A percentile compares a stretch with the other conserved stretches of the same genome.
phyloP scores from a whole-genome alignment of 352 stramenopile genomes.

The Phytophthora agathidicida region DNA sequence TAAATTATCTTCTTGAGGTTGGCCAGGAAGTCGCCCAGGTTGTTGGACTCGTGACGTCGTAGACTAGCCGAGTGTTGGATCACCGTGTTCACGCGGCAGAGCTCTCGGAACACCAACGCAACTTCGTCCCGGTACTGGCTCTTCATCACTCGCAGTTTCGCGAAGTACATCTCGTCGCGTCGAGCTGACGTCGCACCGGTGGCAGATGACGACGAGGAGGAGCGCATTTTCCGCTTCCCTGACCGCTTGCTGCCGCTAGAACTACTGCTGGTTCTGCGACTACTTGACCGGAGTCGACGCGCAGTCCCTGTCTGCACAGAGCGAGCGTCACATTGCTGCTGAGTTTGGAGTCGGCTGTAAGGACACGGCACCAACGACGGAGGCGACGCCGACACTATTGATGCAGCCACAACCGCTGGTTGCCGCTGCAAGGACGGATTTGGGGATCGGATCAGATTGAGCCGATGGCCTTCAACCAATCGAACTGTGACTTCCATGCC shows the following conservation, averaged over 20 bases:
- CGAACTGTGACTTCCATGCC: conserved; percentile 23
- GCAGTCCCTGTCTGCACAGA: conserved; percentile 5
- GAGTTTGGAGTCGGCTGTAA: conserved; percentile 10
- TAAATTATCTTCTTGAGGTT: conserved; percentile 92
- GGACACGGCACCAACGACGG: conserved; percentile 15
- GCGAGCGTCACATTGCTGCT: conserved; percentile 3
- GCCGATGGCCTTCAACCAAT: conserved; percentile 32
- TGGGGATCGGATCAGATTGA: conserved; percentile 27
- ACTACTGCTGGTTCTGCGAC: conserved; percentile 14
- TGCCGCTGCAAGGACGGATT: conserved; percentile 14
- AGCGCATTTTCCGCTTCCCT: conserved; percentile 32
- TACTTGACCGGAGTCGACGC: conserved; percentile 18
- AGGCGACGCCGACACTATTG: neutral
- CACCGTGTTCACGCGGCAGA: conserved; percentile 81
- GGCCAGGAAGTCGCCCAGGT: conserved; percentile 78
- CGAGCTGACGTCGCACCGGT: conserved; percentile 5
- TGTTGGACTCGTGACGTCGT: conserved; percentile 80
- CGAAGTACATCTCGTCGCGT: conserved; percentile 72
- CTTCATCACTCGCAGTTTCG: conserved; percentile 72
- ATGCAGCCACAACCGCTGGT: neutral
- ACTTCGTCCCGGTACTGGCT: conserved; percentile 81
- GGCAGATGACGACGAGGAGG: conserved; percentile 13
- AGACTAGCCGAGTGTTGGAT: conserved; percentile 82
- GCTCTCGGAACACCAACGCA: conserved; percentile 77
- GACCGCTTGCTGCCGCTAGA: conserved; percentile 27